Evolutionary conservation across 495 filamentous ascomycete species (phyloP), one percentile per base, ranked within the genome.

Genomic region (Achaetomiella virescens): DNA sequence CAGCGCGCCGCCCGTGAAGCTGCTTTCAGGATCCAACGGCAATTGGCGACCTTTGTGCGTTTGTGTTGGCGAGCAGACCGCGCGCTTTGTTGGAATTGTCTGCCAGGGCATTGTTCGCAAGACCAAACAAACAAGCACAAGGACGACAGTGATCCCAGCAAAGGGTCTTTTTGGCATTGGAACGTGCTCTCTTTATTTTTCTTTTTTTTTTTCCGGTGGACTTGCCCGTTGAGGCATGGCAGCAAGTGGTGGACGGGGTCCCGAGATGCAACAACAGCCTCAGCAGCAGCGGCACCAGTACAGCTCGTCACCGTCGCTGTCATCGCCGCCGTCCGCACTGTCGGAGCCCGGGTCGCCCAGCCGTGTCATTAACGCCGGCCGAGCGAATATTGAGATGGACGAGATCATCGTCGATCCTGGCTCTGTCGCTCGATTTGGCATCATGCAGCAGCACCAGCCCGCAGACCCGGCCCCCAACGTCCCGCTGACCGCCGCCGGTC

Each of bases 401-500:
- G 67, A 70, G 60, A 70, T 73, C 42, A 64, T 71, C 17, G 69
- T 73, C 61, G 67, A 71, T 48, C 67, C 66, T 8, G 55, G 64
- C 22, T 68, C 67, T 8, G 66, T 58, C 24, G 45, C 65, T 8
- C 42, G 60, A 46, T 68, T 67, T 41, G 54, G 60, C 37, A 58
- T 69, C 51, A 68, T 70, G 67, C 67, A 70, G 46, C 62, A 58
- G 38, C 64, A 63, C n/a, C 60, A 65, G 33, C 48, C 40, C 9
- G 17, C 58, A 35, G 56, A 60, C 24, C 57, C 54, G 5, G 43
- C 55, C 20, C 55, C 60, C 38, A 58, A 58, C 25, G 68, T 70
- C 22, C 68, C 52, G 49, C 59, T 78, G 49, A 77, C 73, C 4
- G 73, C 74, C 18, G 73, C 74, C 43, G 76, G 76, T 3, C 55